These are phyloP conservation scores for Termitomyces eurrhizus DNA, from an alignment of 768 basidiomycete genomes.

Conservation along the genomic window DNA sequence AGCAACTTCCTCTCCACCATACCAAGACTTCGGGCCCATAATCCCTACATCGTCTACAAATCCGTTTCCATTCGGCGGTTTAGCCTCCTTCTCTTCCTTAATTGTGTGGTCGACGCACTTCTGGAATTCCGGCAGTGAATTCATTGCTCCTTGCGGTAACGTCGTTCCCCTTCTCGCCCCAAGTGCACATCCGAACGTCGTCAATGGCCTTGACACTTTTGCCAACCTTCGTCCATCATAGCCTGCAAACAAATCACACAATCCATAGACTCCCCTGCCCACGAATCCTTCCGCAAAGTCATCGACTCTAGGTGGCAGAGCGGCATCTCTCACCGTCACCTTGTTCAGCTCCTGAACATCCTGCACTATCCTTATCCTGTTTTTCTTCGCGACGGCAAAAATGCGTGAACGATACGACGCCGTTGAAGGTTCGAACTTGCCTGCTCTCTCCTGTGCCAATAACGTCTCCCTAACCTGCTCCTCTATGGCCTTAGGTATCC, in stretches of 20 bases:
- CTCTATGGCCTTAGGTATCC: conserved; percentile 22
- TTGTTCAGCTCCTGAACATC: conserved; percentile 30
- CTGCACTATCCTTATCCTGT: conserved; percentile 22
- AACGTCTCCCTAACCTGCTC: conserved; percentile 17
- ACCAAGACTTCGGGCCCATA: conserved; percentile 14
- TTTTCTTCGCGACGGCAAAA: conserved; percentile 17
- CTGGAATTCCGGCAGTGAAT: too few species aligned
- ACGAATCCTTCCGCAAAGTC: too few species aligned
- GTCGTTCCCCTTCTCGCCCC: too few species aligned
- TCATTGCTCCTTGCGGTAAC: too few species aligned
- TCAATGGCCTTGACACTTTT: too few species aligned
- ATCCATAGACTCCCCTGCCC: too few species aligned
- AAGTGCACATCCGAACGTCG: too few species aligned
- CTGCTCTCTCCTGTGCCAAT: conserved; percentile 15
- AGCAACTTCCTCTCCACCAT: conserved; percentile 3
- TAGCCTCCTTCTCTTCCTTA: neutral
- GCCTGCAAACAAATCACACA: too few species aligned
- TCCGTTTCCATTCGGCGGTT: neutral
- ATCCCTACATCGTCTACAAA: conserved; percentile 13
- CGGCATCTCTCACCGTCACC: too few species aligned
- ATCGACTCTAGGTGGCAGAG: too few species aligned
- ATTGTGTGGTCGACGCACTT: neutral
- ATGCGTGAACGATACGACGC: conserved; percentile 20
- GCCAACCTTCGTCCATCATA: too few species aligned
- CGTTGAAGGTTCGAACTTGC: neutral